Base-by-base conservation (phyloP, 2,329 filamentous ascomycete species). In the Trichoderma hamatum region DNA sequence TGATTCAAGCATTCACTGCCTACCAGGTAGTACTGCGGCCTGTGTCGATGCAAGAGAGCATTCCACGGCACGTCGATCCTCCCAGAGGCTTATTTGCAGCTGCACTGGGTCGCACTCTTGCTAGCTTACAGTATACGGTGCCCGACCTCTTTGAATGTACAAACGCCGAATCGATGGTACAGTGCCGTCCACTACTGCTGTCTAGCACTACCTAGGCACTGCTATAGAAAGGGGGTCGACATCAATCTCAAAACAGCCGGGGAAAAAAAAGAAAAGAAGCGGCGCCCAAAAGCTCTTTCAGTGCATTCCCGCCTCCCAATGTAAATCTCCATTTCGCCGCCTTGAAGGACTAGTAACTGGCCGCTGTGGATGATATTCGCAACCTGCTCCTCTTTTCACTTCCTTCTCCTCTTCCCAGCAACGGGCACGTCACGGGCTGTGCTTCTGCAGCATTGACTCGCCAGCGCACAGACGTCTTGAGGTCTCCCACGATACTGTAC, bases 361-460 rank as follows among this genome's bases (percentile, higher is more conserved):
- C 26, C 46, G 24, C 21, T 13, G 46, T 49, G 46, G 46, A 49
- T 21, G 14, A 6, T 3, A 21, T 26, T 24, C 16, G 21, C 13
- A 21, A 39, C 24, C 21, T 59, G 28, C 3, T 43, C 36, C n/a
- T 56, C 39, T 39, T 49, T 28, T 43, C 16, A 19, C 7, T 24
- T 59, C 26, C 2, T 43, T 28, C n/a, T 65, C 28, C 16, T 28
- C 16, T 36, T n/a, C 26, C 58, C 24, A 55, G 46, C 54, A 55
- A 60, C 43, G 62, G 61, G 28, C 55, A 61, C 60, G 55, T 43
- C 62, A 55, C 68, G 54, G 60, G 51, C 39, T 51, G 65, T 69
- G 62, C 55, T 70, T 67, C 36, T 32, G 52, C 58, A 55, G 34
- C 51, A 65, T 55, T 58, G 63, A 34, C 39, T 58, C 3, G 36